Percentiles rank a stretch among this genome's conserved stretches.
Evolutionary conservation across 73 alveolate species (phyloP).

Genomic region (Symbiodinium natans): DNA sequence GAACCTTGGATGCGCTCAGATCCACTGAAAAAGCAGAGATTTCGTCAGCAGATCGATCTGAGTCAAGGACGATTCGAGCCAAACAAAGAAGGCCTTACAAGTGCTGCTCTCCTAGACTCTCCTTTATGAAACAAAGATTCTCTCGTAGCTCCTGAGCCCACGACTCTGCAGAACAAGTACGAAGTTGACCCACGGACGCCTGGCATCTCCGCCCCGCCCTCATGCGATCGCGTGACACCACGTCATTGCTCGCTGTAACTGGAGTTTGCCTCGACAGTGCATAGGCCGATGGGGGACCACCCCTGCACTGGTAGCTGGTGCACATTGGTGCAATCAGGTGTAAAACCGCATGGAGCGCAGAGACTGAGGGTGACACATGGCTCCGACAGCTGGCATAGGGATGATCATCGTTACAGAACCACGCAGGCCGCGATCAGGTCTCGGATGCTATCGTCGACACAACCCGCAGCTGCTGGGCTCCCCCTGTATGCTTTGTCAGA

Average conservation of each 20-base stretch:
- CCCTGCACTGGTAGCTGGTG: constrained; percentile 20
- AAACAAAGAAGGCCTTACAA: constrained; percentile 37
- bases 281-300: constrained; percentile 86
- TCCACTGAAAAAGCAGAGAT: background rate
- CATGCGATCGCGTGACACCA: background rate
- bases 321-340: background rate
- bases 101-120: background rate
- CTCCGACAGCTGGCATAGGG: constrained; percentile 81
- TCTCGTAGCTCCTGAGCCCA: background rate
- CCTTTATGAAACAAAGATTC: background rate
- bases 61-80: constrained; percentile 21
- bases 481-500: background rate
- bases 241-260: background rate
- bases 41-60: background rate
- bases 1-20: background rate
- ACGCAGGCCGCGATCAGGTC: background rate
- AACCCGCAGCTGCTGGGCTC: background rate
- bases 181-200: constrained; percentile 90
- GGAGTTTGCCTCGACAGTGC: constrained; percentile 39
- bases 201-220: background rate
- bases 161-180: constrained; percentile 33
- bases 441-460: constrained; percentile 1
- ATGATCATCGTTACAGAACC: constrained; percentile 29
- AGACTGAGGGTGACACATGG: background rate
- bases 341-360: background rate